Evolutionary conservation across 805 yeast genomes (phyloP), one percentile per base, ranked within the genome.

Genomic region (Suhomyces sp.): DNA sequence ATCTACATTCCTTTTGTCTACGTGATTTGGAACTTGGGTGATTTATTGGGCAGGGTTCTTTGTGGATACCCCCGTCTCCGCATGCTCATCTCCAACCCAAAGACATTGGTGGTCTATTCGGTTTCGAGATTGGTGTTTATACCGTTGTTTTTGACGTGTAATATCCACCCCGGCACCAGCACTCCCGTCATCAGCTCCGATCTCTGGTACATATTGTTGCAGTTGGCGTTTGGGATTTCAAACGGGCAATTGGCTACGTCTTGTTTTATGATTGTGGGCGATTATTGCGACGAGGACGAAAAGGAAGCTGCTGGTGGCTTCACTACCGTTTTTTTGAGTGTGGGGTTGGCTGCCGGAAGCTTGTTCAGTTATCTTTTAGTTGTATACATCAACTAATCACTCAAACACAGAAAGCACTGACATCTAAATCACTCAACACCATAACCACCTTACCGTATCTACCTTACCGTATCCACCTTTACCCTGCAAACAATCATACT

Each of bases 281-380:
- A 77, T 15, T 79, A 76, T 53, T 73, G 83, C 50, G 86, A 82
- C 31, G 76, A 78, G 1, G 89, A 84, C 33, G 78, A 79, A 19
- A 85, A 84, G 65, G 90, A 89, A 54, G 97, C 97, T 0, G 97
- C 98, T 1, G 97, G 97, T 45, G 97, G 97, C 3, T 88, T 92
- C 65, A 86, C 96, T 45, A 84, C 90, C 1, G 83, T 92, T 22
- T 84, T 90, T 58, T 80, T 92, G 49, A 85, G 92, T 52, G 64
- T 84, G 9, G 97, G 97, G 0, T 77, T 93, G 48, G 84, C 94
- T 0, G 72, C 78, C 1, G 99, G 99, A 4, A 85, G 96, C 54
- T 55, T 90, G 1, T 63, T 85, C 50, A 88, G 96, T 62, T 93
- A 90, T 62, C 56, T 82, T 2, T 76, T 88, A 55, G 92, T 85